Conservation (phyloP, 2,329 filamentous ascomycete species). For the Ophiostoma sp. region DNA sequence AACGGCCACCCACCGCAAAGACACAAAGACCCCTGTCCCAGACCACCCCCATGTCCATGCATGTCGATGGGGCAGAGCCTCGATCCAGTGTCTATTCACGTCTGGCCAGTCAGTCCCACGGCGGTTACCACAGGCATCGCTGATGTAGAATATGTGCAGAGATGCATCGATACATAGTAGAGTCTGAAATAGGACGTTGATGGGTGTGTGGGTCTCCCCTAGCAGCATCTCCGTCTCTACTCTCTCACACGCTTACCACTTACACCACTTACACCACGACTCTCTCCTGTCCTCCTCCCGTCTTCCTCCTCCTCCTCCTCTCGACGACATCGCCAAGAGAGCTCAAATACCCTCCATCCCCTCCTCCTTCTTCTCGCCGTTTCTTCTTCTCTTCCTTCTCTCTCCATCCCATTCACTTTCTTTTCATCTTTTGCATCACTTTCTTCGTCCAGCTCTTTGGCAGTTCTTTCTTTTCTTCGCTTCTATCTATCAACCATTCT, state of each 20-base stretch:
- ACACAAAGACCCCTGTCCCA: slow-evolving; percentile 7
- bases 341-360: slow-evolving; percentile 5
- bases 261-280: slow-evolving; percentile 8
- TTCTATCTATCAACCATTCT: slow-evolving; percentile 24
- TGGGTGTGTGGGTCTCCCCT: background rate
- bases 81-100: background rate
- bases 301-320: background rate
- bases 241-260: background rate
- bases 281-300: background rate
- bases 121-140: slow-evolving; percentile 2
- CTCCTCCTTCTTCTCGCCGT: background rate
- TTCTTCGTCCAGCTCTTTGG: slow-evolving; percentile 18
- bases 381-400: background rate
- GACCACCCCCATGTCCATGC: slow-evolving; percentile 1
- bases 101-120: background rate
- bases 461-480: slow-evolving; percentile 8
- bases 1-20: background rate
- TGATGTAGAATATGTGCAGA: background rate
- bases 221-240: slow-evolving; percentile 8
- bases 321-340: slow-evolving; percentile 1
- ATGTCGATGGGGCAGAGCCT: slow-evolving; percentile 4
- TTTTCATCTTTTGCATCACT: slow-evolving; percentile 4
- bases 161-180: background rate
- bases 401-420: slow-evolving; percentile 12
- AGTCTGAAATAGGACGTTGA: background rate